A percentile compares a stretch with the other conserved stretches of the same genome.
phyloP scores from a whole-genome alignment of 179 eudicot genomes.

The Silene coronaria region DNA sequence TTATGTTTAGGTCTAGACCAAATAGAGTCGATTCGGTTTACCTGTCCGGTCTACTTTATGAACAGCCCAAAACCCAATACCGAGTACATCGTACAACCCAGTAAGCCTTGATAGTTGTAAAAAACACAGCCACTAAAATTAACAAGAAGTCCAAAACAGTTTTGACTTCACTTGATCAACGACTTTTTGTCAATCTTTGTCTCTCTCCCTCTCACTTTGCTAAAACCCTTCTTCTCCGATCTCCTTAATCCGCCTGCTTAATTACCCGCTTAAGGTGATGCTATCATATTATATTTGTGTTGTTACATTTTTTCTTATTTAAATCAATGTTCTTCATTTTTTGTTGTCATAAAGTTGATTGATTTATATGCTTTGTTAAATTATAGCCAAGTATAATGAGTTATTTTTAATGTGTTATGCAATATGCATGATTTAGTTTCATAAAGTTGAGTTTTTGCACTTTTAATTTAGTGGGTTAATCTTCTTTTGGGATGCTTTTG shows the following conservation, averaged over 20 bases:
- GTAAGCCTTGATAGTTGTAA: no score
- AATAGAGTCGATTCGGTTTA: no score
- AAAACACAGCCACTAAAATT: no score
- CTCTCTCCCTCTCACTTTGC: not conserved
- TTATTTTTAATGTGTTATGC: not conserved
- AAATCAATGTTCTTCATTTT: not conserved
- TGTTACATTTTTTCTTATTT: not conserved
- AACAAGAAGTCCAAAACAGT: not conserved
- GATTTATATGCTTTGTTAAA: not conserved
- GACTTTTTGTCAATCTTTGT: not conserved
- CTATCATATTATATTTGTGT: not conserved
- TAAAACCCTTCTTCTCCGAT: not conserved
- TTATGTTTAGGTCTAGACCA: no score
- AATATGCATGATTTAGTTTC: not conserved
- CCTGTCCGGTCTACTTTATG: no score
- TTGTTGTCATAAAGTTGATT: not conserved
- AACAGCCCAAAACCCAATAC: no score
- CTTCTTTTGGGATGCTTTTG: not conserved
- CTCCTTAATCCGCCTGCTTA: not conserved
- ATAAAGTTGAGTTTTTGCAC: not conserved
- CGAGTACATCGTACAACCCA: no score
- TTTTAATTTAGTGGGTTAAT: not conserved
- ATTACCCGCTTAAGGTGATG: not conserved
- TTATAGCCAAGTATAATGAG: not conserved
- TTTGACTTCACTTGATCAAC: not conserved